These are phyloP conservation scores for Colletotrichum musae DNA, from an alignment of 2,329 filamentous ascomycete genomes.

Conservation along the genomic window DNA sequence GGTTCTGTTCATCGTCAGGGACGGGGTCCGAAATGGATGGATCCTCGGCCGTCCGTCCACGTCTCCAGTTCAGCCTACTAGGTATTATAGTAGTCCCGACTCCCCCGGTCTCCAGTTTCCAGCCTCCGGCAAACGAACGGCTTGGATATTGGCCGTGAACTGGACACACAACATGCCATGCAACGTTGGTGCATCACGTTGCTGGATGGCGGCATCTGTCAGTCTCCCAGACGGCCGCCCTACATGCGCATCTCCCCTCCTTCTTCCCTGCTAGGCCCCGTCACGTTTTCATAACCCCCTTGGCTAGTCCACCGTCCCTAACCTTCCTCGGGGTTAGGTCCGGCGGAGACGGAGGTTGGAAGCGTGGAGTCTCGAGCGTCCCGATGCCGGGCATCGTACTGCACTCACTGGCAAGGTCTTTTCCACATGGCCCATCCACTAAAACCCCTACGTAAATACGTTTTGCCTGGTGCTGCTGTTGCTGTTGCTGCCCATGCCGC, in stretches of 20 bases:
- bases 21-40: neutral
- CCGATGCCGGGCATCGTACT: constrained; percentile 29
- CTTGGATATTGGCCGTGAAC: neutral
- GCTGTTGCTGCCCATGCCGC: neutral
- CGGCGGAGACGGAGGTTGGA: constrained; percentile 22
- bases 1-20: too few relatives aligned
- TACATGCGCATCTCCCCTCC: neutral
- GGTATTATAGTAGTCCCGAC: too few relatives aligned
- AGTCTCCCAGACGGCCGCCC: constrained; percentile 8
- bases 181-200: constrained; percentile 8
- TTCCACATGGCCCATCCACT: constrained; percentile 13
- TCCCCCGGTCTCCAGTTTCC: neutral
- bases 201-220: constrained; percentile 19
- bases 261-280: neutral
- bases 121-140: constrained; percentile 7
- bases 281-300: neutral
- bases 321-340: constrained; percentile 23
- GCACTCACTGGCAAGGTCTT: neutral
- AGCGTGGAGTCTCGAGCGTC: constrained; percentile 14
- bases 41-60: neutral
- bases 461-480: neutral
- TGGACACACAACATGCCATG: neutral
- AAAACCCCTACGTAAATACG: constrained; percentile 2
- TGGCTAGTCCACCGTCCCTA: constrained; percentile 2
- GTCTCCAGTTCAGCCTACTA: neutral